Evolutionary conservation across 257 asterid genomes (phyloP).

Genomic region (Fraxinus pennsylvanica): DNA sequence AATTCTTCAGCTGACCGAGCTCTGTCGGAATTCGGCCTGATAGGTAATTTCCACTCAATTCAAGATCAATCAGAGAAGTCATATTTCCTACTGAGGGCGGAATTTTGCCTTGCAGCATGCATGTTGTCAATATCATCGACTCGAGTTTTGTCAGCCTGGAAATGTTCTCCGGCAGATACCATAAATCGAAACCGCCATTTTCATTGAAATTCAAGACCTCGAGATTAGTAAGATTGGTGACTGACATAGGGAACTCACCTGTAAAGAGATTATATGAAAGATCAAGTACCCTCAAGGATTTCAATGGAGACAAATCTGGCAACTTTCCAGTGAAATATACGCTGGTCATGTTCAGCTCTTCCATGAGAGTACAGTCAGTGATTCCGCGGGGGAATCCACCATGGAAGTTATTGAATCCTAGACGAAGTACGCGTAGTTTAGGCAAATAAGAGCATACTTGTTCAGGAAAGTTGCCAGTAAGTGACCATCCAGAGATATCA

Average conservation of each 20-base stretch:
- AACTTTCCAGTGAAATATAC: slow-evolving; percentile 46
- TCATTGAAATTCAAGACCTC: slow-evolving; percentile 63
- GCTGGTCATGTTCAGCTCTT: slow-evolving; percentile 55
- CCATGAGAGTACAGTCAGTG: slow-evolving; percentile 53
- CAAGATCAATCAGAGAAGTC: slow-evolving; percentile 77
- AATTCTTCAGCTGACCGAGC: slow-evolving; percentile 52
- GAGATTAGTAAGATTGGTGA: slow-evolving; percentile 64
- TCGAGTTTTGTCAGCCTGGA: slow-evolving; percentile 44
- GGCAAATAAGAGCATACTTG: slow-evolving; percentile 69
- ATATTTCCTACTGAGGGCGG: slow-evolving; percentile 57
- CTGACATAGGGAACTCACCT: slow-evolving; percentile 72
- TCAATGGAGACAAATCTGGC: slow-evolving; percentile 68
- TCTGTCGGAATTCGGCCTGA: slow-evolving; percentile 65
- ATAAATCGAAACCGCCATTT: slow-evolving; percentile 43
- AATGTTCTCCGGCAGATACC: slow-evolving; percentile 62
- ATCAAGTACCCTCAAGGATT: slow-evolving; percentile 50
- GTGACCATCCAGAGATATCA: slow-evolving; percentile 63
- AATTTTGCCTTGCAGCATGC: slow-evolving; percentile 61
- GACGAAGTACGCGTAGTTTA: slow-evolving; percentile 44
- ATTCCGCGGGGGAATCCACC: slow-evolving; percentile 59
- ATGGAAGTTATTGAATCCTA: slow-evolving; percentile 48
- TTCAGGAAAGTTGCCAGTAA: slow-evolving; percentile 63
- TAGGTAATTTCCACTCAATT: slow-evolving; percentile 65
- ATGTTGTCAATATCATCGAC: slow-evolving; percentile 53
- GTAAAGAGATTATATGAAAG: slow-evolving; percentile 62